These are phyloP conservation scores for Fraxinus floribunda DNA, from an alignment of 305 asterid genomes.

Conservation along the genomic window DNA sequence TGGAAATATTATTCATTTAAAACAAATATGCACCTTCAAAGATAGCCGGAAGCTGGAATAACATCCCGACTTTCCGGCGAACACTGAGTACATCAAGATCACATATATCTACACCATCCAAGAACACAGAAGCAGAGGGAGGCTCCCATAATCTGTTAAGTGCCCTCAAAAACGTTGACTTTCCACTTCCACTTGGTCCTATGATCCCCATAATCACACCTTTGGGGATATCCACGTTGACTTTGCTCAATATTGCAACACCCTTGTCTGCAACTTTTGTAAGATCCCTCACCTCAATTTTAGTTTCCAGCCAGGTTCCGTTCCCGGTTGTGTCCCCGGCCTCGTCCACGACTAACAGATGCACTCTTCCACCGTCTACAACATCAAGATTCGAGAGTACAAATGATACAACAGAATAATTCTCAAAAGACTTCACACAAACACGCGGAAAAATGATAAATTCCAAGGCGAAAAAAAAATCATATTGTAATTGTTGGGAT, in stretches of 20 bases:
- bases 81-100: constrained; percentile 58
- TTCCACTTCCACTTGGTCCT: constrained; percentile 80
- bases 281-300: constrained; percentile 54
- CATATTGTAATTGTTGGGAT: background rate
- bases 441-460: background rate
- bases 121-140: constrained; percentile 46
- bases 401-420: background rate
- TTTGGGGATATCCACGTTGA: constrained; percentile 51
- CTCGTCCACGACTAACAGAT: constrained; percentile 29
- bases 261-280: constrained; percentile 43
- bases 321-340: constrained; percentile 8
- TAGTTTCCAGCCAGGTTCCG: constrained; percentile 18
- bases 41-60: constrained; percentile 69
- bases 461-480: background rate
- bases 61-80: constrained; percentile 66
- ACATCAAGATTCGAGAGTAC: background rate
- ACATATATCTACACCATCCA: constrained; percentile 61
- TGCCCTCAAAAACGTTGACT: constrained; percentile 68
- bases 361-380: constrained; percentile 34
- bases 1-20: background rate
- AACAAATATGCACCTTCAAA: constrained; percentile 47
- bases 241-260: constrained; percentile 40
- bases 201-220: constrained; percentile 64
- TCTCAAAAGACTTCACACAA: background rate
- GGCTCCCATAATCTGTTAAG: constrained; percentile 74